Percentiles rank a stretch among this genome's conserved stretches.
Conservation (phyloP, 768 basidiomycete species). For the Auricularia heimuer region DNA sequence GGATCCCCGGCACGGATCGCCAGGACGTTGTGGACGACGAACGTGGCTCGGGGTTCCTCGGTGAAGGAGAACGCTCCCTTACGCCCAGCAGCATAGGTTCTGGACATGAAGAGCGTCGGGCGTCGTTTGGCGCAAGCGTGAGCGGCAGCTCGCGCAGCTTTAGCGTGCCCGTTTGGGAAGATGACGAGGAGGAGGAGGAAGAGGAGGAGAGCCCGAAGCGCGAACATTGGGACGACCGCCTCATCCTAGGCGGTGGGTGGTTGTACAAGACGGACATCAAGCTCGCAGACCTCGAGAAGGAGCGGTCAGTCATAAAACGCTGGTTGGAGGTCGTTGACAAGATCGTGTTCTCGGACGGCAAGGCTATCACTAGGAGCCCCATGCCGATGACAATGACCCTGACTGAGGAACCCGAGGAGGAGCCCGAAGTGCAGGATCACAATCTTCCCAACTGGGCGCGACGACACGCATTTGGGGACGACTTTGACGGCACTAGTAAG, state of each 20-base stretch:
- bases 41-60: conserved; percentile 23
- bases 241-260: conserved; percentile 77
- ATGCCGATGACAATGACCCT: conserved; percentile 40
- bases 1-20: conserved; percentile 69
- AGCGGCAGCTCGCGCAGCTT: conserved; percentile 1
- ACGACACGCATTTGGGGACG: conserved; percentile 40
- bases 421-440: conserved; percentile 51
- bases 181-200: conserved; percentile 32
- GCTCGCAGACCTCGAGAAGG: conserved; percentile 43
- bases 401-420: conserved; percentile 48
- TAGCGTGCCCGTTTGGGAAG: conserved; percentile 67
- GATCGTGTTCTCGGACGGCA: conserved; percentile 55
- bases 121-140: conserved; percentile 37
- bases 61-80: conserved; percentile 7
- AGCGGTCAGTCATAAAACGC: conserved; percentile 42
- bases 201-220: conserved; percentile 46
- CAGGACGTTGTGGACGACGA: conserved; percentile 72
- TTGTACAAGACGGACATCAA: conserved; percentile 60
- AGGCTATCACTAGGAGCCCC: conserved; percentile 41
- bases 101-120: conserved; percentile 40
- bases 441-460: conserved; percentile 74
- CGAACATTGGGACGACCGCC: conserved; percentile 71
- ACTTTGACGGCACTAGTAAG: conserved; percentile 45
- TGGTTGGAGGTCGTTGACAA: conserved; percentile 77
- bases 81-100: conserved; percentile 13